These are phyloP conservation scores for Phytophthora vignae DNA, from an alignment of 352 stramenopile genomes.

Conservation along the genomic window DNA sequence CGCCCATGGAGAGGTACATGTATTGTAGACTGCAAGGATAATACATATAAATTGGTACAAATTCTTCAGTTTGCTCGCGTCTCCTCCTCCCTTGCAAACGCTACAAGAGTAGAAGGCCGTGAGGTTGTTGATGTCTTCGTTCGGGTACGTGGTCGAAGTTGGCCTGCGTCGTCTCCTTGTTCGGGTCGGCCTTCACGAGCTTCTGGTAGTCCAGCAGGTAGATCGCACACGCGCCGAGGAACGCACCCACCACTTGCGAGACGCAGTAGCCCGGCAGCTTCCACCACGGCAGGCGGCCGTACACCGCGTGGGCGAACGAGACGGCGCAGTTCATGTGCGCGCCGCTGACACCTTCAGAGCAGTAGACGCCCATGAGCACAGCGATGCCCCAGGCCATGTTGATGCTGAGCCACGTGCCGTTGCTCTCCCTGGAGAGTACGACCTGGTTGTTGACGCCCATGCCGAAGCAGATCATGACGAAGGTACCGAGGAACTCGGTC, in stretches of 20 bases:
- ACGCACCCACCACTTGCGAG: slow-evolving; percentile 50
- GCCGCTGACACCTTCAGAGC: slow-evolving; percentile 56
- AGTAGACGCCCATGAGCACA: slow-evolving; percentile 65
- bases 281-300: slow-evolving; percentile 50
- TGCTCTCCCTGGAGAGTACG: slow-evolving; percentile 45
- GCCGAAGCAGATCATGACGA: slow-evolving; percentile 65
- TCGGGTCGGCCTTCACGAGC: slow-evolving; percentile 51
- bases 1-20: slow-evolving; percentile 50
- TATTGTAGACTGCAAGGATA: no score
- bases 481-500: slow-evolving; percentile 57
- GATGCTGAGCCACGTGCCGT: slow-evolving; percentile 72
- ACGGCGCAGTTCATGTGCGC: slow-evolving; percentile 57
- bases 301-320: slow-evolving; percentile 50
- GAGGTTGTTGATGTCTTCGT: slow-evolving; percentile 42
- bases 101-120: slow-evolving; percentile 55
- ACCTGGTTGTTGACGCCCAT: slow-evolving; percentile 73
- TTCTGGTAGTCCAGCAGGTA: slow-evolving; percentile 62
- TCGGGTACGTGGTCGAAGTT: slow-evolving; percentile 64
- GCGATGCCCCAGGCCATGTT: slow-evolving; percentile 65
- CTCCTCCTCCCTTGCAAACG: no score
- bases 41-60: no score
- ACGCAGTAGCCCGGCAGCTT: slow-evolving; percentile 56
- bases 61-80: no score
- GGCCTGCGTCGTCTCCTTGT: slow-evolving; percentile 48
- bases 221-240: slow-evolving; percentile 46